Evolutionary conservation across 2,329 filamentous ascomycete species (phyloP).

Genomic region (Ascochyta viciae-villosae): DNA sequence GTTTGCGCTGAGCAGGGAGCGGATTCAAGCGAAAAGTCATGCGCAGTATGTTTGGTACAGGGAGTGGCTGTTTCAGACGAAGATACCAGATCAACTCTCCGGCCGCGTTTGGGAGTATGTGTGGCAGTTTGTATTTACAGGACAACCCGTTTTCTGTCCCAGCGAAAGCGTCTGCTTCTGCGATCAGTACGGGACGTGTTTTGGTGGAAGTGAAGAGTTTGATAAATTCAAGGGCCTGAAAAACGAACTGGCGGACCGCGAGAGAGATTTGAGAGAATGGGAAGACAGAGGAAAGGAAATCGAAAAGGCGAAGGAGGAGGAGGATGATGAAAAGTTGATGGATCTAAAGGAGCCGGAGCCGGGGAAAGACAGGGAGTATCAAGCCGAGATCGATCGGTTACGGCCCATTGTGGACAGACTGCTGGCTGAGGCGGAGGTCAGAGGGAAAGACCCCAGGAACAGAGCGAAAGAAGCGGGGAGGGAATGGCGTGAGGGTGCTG

Average conservation of each 20-base stretch:
- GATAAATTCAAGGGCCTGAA: constrained; percentile 58
- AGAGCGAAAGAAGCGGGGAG: constrained; percentile 62
- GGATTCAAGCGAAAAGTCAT: constrained; percentile 61
- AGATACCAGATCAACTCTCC: constrained; percentile 62
- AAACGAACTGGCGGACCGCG: constrained; percentile 50
- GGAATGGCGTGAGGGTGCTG: constrained; percentile 63
- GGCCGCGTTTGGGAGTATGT: constrained; percentile 70
- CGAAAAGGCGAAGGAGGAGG: constrained; percentile 44
- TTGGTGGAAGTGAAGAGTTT: constrained; percentile 59
- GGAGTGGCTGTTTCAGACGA: constrained; percentile 67
- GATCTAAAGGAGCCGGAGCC: constrained; percentile 40
- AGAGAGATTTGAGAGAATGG: constrained; percentile 54
- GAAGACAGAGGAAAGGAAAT: constrained; percentile 49
- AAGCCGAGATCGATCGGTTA: constrained; percentile 54
- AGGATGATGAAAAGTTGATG: constrained; percentile 39
- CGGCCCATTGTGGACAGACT: constrained; percentile 52
- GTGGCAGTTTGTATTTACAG: constrained; percentile 69
- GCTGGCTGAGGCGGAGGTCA: constrained; percentile 55
- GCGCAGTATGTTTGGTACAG: constrained; percentile 64
- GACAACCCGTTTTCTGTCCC: constrained; percentile 57
- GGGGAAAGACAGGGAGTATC: constrained; percentile 54
- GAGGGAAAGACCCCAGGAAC: constrained; percentile 59
- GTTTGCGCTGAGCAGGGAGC: constrained; percentile 66
- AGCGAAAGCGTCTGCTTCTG: constrained; percentile 67
- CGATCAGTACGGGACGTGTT: constrained; percentile 69